Percentiles rank a stretch among this genome's conserved stretches.
Evolutionary conservation across 805 yeast genomes (phyloP).

Genomic region (Starmera pachycereana): DNA sequence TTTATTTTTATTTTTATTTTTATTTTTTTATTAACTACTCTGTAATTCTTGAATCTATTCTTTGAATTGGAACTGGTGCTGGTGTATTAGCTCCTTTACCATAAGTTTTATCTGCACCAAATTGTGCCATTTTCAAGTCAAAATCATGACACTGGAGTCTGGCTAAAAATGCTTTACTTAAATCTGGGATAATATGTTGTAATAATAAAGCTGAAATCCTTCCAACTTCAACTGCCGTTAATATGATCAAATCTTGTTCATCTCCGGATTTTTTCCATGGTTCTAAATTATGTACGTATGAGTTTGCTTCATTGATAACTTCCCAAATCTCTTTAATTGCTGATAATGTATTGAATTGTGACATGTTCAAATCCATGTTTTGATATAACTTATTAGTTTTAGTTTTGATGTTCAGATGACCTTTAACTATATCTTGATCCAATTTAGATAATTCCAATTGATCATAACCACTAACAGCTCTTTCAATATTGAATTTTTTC

Average conservation of each 20-base stretch:
- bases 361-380: conserved; percentile 33
- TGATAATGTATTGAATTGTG: conserved; percentile 38
- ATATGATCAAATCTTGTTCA: conserved; percentile 46
- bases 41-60: conserved; percentile 14
- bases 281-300: conserved; percentile 52
- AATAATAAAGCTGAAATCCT: conserved; percentile 58
- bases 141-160: conserved; percentile 49
- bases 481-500: conserved; percentile 45
- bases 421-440: conserved; percentile 3
- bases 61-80: conserved; percentile 40
- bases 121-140: conserved; percentile 29
- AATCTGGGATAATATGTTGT: conserved; percentile 64
- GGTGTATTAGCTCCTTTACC: conserved; percentile 45
- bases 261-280: conserved; percentile 55
- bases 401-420: conserved; percentile 15
- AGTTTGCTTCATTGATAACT: conserved; percentile 49
- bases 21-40: too few relatives aligned
- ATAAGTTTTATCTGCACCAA: conserved; percentile 52
- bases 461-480: conserved; percentile 25
- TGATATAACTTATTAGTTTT: conserved; percentile 26
- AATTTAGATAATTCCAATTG: conserved; percentile 1
- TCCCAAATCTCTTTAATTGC: conserved; percentile 54
- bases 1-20: background rate
- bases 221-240: conserved; percentile 57
- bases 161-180: conserved; percentile 48